Base-by-base conservation (phyloP, 1,284 basidiomycete genomes). In the Boletus mariae region DNA sequence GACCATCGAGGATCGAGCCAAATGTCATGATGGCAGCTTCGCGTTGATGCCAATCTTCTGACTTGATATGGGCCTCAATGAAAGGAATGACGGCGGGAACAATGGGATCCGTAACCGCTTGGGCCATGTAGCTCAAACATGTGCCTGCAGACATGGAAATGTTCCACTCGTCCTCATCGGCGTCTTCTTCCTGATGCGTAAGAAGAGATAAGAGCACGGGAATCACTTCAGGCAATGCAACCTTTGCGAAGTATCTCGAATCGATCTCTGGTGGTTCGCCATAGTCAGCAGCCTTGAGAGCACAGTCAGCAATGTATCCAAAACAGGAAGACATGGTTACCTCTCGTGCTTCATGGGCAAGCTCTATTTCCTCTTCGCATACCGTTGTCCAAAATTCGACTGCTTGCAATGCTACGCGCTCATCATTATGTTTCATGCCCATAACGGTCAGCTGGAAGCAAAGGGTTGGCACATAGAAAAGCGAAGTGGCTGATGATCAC, bases 311-410 rank as follows among this genome's bases (percentile, higher is more conserved):
- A 47, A 43, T 51, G 45, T 11, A 37, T 46, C 40, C 26, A 7
- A 3, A 49, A 29, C 11, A 49, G 48, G 23, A 40, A 29, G 51
- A 23, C n/a, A 12, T 11, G 20, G 45, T 56, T 63, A 92, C 92
- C 77, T 98, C 95, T 59, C 91, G 86, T 1, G 92, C 90, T 69
- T 98, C 94, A 59, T 94, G 82, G n/a, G 87, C 85, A 52, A 98
- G 76, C 58, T 98, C 94, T 45, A 94, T 88, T 72, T 99, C 96
- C 70, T 98, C 93, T 69, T 99, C 96, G 67, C 95, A 98, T 7
- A 99, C 96, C 5, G 96, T 98, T 4, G 94, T 94, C 96, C 97
- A 99, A 74, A 99, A 99, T 68, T 99, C 96, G 59, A 99, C 90
- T 17, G 97, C 97, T 73, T 99, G 96, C 37, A 98, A 75, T 0